A percentile compares a stretch with the other conserved stretches of the same genome.
phyloP scores from a whole-genome alignment of 2,329 filamentous ascomycete genomes.

The Stemphylium beticola region DNA sequence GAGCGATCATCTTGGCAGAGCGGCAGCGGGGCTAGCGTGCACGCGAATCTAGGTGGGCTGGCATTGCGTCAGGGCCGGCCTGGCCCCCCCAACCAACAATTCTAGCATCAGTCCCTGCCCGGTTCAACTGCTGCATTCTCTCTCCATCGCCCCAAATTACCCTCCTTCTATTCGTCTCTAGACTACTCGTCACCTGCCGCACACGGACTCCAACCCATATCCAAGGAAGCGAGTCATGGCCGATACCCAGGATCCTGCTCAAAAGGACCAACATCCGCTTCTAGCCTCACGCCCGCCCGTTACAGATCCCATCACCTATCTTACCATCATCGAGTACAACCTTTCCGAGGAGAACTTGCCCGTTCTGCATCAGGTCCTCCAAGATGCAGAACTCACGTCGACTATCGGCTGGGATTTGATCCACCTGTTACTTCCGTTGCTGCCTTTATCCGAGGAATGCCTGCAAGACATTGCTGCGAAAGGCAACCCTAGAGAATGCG shows the following conservation, averaged over 20 bases:
- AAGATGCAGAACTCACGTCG: conserved; percentile 71
- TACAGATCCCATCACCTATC: conserved; percentile 75
- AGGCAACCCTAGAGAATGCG: conserved; percentile 81
- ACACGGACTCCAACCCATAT: neutral
- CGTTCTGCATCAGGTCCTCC: conserved; percentile 70
- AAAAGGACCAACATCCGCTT: conserved; percentile 55
- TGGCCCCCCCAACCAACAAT: conserved; percentile 6
- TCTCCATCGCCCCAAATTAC: neutral
- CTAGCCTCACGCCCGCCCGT: conserved; percentile 65
- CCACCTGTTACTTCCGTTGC: conserved; percentile 71
- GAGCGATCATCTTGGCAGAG: conserved; percentile 24
- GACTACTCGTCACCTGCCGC: neutral
- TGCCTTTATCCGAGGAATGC: conserved; percentile 70
- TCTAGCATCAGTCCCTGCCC: conserved; percentile 7
- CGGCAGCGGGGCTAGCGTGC: conserved; percentile 18
- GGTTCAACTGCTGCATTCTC: conserved; percentile 2
- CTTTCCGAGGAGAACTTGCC: conserved; percentile 71
- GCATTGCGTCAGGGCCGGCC: conserved; percentile 25
- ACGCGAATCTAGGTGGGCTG: conserved; percentile 13
- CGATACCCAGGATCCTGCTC: conserved; percentile 33
- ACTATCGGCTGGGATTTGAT: conserved; percentile 87
- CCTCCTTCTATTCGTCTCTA: neutral
- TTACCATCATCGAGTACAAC: conserved; percentile 78
- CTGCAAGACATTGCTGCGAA: conserved; percentile 76
- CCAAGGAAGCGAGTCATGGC: conserved; percentile 31